A percentile compares a stretch with the other conserved stretches of the same genome.
Evolutionary conservation across 768 basidiomycete genomes (phyloP).

Genomic region (Leccinellum albellum): DNA sequence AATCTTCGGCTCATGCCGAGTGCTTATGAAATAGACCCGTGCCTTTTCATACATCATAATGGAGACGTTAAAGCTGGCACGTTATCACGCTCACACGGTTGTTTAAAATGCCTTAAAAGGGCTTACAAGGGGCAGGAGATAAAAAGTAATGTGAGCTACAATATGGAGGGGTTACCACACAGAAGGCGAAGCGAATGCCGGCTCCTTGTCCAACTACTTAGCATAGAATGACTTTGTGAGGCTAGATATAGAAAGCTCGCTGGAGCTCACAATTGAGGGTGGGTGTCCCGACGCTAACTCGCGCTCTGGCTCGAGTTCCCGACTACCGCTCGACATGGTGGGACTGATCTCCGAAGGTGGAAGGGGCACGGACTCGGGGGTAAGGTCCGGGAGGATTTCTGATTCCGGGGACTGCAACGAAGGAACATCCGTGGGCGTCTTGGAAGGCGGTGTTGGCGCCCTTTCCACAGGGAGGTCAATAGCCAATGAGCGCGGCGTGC

Average conservation of each 20-base stretch:
- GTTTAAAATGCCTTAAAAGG: no score
- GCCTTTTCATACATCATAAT: no score
- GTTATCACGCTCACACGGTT: no score
- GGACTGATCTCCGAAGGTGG: constrained; percentile 36
- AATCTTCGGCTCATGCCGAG: no score
- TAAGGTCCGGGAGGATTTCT: constrained; percentile 13
- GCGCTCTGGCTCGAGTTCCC: constrained; percentile 21
- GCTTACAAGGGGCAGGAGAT: no score
- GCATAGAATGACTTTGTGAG: no score
- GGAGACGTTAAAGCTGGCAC: no score
- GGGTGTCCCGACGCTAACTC: constrained; percentile 9
- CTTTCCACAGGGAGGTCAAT: constrained; percentile 27
- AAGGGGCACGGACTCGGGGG: constrained; percentile 35
- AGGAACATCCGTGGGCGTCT: constrained; percentile 24
- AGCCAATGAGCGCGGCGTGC: constrained; percentile 35
- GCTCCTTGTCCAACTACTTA: no score
- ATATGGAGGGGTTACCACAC: no score
- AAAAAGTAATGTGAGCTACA: no score
- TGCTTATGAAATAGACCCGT: no score
- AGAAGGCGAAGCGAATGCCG: no score
- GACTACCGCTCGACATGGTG: constrained; percentile 18
- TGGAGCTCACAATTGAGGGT: constrained; percentile 18
- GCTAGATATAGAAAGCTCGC: constrained; percentile 17
- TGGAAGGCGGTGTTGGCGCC: constrained; percentile 25
- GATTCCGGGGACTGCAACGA: constrained; percentile 29